These are phyloP conservation scores for Dacryopinax primogenitus DNA, from an alignment of 768 basidiomycete genomes.

Conservation along the genomic window DNA sequence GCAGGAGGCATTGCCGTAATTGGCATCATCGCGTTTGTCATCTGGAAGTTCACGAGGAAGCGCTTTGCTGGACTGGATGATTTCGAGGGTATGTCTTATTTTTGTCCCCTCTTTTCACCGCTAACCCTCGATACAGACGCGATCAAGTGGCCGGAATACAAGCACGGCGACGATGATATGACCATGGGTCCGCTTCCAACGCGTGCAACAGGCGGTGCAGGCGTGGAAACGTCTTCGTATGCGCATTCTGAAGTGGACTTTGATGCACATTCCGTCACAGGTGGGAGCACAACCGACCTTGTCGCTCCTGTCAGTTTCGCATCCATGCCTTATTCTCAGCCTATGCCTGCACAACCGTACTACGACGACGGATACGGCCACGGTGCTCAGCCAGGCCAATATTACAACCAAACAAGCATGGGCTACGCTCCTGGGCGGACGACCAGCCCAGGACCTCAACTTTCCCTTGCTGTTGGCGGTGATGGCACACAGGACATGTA, in stretches of 20 bases:
- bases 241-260: conserved; percentile 13
- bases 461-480: neutral
- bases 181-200: conserved; percentile 51
- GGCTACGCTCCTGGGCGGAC: neutral
- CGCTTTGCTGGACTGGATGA: conserved; percentile 56
- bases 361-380: conserved; percentile 46
- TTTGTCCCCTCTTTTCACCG: conserved; percentile 6
- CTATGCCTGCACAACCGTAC: conserved; percentile 67
- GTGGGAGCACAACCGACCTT: conserved; percentile 16
- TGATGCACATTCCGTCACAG: conserved; percentile 13
- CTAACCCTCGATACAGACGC: conserved; percentile 40
- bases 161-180: conserved; percentile 40
- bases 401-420: conserved; percentile 43
- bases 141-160: conserved; percentile 68
- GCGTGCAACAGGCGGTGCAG: conserved; percentile 50
- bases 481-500: neutral
- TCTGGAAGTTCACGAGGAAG: conserved; percentile 80
- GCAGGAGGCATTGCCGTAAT: conserved; percentile 66
- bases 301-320: conserved; percentile 54
- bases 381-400: conserved; percentile 26
- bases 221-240: conserved; percentile 41
- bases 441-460: neutral
- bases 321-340: conserved; percentile 66
- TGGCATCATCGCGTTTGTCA: conserved; percentile 57
- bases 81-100: conserved; percentile 45